phyloP scores from a whole-genome alignment of 2,329 filamentous ascomycete genomes.

The Aspergillus sp. region DNA sequence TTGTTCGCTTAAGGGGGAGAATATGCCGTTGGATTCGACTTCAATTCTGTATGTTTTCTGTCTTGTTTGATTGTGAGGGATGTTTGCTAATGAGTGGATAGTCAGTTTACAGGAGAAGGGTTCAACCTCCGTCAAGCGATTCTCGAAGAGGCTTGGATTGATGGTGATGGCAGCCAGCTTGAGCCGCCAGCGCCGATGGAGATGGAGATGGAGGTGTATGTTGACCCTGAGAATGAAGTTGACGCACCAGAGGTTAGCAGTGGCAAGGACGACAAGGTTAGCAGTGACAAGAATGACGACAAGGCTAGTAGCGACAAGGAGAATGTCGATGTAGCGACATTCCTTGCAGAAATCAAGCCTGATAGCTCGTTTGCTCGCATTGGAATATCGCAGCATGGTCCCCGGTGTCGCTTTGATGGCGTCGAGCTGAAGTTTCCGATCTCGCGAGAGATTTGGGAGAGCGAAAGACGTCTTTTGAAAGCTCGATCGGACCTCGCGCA shows the following conservation, averaged over 20 bases:
- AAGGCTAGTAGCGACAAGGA: background rate
- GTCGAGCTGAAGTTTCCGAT: background rate
- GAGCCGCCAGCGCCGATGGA: background rate
- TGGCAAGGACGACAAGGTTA: too few relatives aligned
- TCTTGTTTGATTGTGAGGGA: background rate
- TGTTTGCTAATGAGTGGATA: background rate
- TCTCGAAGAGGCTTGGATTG: background rate
- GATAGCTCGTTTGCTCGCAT: background rate
- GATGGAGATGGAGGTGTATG: background rate
- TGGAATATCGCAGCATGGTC: background rate
- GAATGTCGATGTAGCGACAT: background rate
- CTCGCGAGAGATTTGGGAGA: background rate
- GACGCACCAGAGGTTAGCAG: too few relatives aligned
- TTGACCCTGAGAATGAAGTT: too few relatives aligned
- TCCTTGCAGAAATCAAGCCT: background rate
- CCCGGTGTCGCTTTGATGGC: background rate
- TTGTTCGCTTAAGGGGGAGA: background rate
- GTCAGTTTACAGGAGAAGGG: background rate
- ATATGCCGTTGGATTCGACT: background rate
- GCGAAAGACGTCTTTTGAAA: background rate
- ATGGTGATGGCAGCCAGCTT: too few relatives aligned
- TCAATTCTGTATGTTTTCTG: background rate
- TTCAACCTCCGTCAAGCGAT: background rate
- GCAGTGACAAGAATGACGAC: background rate
- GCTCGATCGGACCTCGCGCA: background rate